These are phyloP conservation scores for Erythrobasidium yunnanense DNA, from an alignment of 768 basidiomycete genomes.

Conservation along the genomic window DNA sequence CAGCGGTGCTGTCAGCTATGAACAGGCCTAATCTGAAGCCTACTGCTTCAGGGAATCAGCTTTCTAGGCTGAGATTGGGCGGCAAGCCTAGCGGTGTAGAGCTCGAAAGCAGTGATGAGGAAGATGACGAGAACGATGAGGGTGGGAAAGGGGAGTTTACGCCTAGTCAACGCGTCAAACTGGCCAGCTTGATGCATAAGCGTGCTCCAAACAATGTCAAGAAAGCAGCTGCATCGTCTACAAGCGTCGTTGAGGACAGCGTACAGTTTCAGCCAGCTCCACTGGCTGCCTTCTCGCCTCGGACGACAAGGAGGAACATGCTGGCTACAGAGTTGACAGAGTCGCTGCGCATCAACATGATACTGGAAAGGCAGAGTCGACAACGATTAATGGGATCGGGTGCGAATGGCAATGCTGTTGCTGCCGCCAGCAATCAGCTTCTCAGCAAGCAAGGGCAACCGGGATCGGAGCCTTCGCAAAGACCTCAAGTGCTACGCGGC, in stretches of 20 bases:
- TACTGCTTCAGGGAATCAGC: neutral
- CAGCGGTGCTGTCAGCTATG: conserved; percentile 9
- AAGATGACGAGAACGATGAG: conserved; percentile 20
- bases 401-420: neutral
- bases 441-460: too few species aligned
- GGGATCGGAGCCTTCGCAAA: too few species aligned
- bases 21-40: neutral
- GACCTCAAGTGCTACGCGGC: too few species aligned
- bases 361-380: conserved; percentile 53
- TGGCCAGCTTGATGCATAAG: neutral
- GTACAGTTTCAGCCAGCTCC: too few species aligned
- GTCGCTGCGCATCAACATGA: conserved; percentile 62
- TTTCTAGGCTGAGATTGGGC: conserved; percentile 21
- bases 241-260: neutral
- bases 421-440: neutral
- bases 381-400: neutral
- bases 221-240: neutral
- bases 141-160: neutral
- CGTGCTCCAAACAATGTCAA: too few species aligned
- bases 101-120: conserved; percentile 36
- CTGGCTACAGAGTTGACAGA: conserved; percentile 74
- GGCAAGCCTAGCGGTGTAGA: conserved; percentile 35
- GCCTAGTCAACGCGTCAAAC: neutral
- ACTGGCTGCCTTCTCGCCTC: conserved; percentile 59
- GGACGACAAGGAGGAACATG: conserved; percentile 75